A percentile compares a stretch with the other conserved stretches of the same genome.
These are phyloP conservation scores for Globisporangium nagaii DNA, from an alignment of 352 stramenopile species.

Conservation along the genomic window DNA sequence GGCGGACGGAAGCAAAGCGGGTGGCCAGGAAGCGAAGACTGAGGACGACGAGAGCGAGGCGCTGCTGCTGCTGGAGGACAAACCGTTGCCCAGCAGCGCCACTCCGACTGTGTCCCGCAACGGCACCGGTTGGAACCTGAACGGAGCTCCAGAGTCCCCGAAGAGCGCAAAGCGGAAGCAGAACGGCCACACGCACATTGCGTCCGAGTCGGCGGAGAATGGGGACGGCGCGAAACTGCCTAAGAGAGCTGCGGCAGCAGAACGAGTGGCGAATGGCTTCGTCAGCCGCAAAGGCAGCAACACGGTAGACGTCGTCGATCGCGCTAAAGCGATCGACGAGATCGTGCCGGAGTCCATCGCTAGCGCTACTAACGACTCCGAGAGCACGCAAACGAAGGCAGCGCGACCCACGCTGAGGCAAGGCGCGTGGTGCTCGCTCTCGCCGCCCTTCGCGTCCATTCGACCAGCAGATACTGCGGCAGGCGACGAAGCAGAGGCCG, in stretches of 20 bases:
- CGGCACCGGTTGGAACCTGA: not conserved
- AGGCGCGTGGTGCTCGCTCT: not conserved
- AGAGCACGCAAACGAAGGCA: not conserved
- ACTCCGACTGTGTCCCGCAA: not conserved
- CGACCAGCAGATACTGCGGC: not conserved
- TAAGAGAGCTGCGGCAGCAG: no score
- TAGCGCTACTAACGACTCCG: not conserved
- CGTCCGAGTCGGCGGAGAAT: not conserved
- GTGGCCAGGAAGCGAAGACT: not conserved
- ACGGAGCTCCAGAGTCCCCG: not conserved
- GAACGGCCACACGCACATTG: not conserved
- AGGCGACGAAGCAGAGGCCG: not conserved
- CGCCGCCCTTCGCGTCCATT: not conserved
- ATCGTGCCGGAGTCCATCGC: not conserved
- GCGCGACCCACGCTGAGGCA: not conserved
- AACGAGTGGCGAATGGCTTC: not conserved
- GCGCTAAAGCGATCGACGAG: no score
- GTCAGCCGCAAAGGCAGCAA: not conserved
- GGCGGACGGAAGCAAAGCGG: not conserved
- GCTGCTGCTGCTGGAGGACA: slow-evolving; percentile 2
- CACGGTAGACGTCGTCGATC: no score
- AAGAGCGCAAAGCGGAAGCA: not conserved
- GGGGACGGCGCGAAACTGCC: no score
- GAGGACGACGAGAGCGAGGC: not conserved
- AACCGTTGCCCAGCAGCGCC: slow-evolving; percentile 2